Conservation (phyloP, 2,329 filamentous ascomycete genomes). For the Alternaria tenuissima region DNA sequence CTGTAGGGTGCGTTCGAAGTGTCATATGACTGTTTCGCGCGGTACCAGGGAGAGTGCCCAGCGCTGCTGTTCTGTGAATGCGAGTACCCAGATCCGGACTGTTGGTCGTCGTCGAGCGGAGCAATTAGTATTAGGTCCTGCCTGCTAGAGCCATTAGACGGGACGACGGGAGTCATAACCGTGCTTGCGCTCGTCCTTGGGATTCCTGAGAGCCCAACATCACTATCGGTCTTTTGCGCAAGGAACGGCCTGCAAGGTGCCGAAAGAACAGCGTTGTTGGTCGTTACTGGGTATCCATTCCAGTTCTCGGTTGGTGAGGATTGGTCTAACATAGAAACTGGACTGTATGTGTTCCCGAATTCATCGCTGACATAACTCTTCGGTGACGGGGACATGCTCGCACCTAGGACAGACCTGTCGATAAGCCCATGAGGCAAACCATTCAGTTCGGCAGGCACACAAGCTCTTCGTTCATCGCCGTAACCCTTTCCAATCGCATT, state of each 20-base stretch:
- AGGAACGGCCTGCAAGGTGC: neutral
- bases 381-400: conserved; percentile 27
- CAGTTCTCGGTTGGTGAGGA: conserved; percentile 13
- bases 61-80: conserved; percentile 18
- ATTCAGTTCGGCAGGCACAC: conserved; percentile 2
- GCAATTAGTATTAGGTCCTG: neutral
- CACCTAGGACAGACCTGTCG: conserved; percentile 18
- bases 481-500: conserved; percentile 10
- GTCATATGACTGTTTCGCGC: conserved; percentile 1
- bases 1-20: neutral
- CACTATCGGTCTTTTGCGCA: neutral
- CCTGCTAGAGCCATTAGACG: neutral
- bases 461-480: conserved; percentile 3
- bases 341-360: conserved; percentile 15
- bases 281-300: neutral
- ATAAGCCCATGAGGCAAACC: conserved; percentile 3
- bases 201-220: neutral
- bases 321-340: conserved; percentile 13
- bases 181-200: neutral
- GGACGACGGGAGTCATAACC: neutral
- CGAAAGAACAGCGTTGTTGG: neutral
- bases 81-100: conserved; percentile 15
- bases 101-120: neutral
- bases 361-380: conserved; percentile 32
- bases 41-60: conserved; percentile 16